Conservation (phyloP, 805 yeast genomes). For the Lipomyces starkeyi region DNA sequence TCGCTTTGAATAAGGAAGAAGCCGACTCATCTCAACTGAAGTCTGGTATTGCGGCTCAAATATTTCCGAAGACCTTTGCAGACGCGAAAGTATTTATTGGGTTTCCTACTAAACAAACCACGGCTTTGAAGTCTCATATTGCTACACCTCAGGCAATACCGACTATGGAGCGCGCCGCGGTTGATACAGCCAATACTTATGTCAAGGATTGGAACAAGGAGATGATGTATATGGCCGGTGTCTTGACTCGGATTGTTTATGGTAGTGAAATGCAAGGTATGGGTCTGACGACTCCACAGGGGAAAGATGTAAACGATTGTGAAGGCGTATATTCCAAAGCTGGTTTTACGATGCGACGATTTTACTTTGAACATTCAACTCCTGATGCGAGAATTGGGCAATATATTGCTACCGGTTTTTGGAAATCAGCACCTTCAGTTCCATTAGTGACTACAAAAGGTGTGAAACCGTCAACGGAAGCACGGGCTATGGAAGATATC, state of each 20-base stretch:
- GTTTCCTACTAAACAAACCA: conserved; percentile 51
- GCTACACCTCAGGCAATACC: conserved; percentile 51
- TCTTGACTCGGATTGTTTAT: conserved; percentile 46
- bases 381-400: conserved; percentile 49
- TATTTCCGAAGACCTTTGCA: conserved; percentile 46
- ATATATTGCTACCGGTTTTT: conserved; percentile 47
- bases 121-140: conserved; percentile 48
- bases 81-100: conserved; percentile 52
- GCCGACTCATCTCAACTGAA: conserved; percentile 43
- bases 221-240: conserved; percentile 49
- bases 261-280: conserved; percentile 45
- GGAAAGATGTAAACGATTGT: conserved; percentile 12
- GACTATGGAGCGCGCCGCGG: conserved; percentile 52
- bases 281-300: conserved; percentile 16
- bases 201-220: conserved; percentile 51
- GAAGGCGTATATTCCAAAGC: conserved; percentile 37
- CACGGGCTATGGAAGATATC: conserved; percentile 42
- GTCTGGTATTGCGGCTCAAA: conserved; percentile 46
- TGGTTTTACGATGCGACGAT: conserved; percentile 42
- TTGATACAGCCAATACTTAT: conserved; percentile 50
- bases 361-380: conserved; percentile 45
- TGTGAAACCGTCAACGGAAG: conserved; percentile 43
- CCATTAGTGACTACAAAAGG: conserved; percentile 47
- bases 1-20: conserved; percentile 43
- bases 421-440: conserved; percentile 43